Evolutionary conservation across 1,284 basidiomycete species (phyloP).

Genomic region (Pseudozyma flocculosa): DNA sequence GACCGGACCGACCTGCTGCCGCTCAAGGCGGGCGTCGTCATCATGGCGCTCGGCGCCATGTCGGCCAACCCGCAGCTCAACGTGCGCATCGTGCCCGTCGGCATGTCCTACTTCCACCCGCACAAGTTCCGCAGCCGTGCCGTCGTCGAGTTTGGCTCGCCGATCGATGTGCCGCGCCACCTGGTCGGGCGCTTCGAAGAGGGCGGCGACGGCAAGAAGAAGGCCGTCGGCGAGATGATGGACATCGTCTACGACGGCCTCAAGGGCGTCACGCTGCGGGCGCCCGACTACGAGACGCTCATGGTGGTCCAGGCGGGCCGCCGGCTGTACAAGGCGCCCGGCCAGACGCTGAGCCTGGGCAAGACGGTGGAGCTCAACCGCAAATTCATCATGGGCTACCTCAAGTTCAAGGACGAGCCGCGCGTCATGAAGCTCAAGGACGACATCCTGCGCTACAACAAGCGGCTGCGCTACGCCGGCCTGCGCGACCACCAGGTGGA

Average conservation of each 20-base stretch:
- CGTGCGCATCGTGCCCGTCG: slow-evolving; percentile 57
- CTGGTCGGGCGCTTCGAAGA: slow-evolving; percentile 85
- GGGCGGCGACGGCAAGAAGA: slow-evolving; percentile 83
- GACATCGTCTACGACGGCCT: slow-evolving; percentile 93
- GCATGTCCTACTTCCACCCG: slow-evolving; percentile 58
- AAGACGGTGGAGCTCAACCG: slow-evolving; percentile 97
- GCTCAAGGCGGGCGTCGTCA: slow-evolving; percentile 57
- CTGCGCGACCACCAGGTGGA: slow-evolving; percentile 95
- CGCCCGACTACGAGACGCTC: slow-evolving; percentile 95
- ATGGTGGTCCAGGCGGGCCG: slow-evolving; percentile 98
- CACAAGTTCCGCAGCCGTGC: slow-evolving; percentile 59
- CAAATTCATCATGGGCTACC: slow-evolving; percentile 89
- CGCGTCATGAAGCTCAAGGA: slow-evolving; percentile 77
- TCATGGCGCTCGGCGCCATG: slow-evolving; percentile 59
- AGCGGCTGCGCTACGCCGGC: slow-evolving; percentile 85
- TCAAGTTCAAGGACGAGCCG: slow-evolving; percentile 89
- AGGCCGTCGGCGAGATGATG: slow-evolving; percentile 85
- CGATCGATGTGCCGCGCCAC: slow-evolving; percentile 82
- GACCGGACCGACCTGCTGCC: slow-evolving; percentile 58
- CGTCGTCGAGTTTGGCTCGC: slow-evolving; percentile 93
- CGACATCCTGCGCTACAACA: slow-evolving; percentile 92
- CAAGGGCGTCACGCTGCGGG: slow-evolving; percentile 92
- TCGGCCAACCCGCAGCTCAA: slow-evolving; percentile 52
- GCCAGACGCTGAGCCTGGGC: slow-evolving; percentile 87
- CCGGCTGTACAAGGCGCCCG: slow-evolving; percentile 89